These are phyloP conservation scores for Miscanthus lutarioriparius DNA, from an alignment of 176 grass and related monocot species.

Conservation along the genomic window DNA sequence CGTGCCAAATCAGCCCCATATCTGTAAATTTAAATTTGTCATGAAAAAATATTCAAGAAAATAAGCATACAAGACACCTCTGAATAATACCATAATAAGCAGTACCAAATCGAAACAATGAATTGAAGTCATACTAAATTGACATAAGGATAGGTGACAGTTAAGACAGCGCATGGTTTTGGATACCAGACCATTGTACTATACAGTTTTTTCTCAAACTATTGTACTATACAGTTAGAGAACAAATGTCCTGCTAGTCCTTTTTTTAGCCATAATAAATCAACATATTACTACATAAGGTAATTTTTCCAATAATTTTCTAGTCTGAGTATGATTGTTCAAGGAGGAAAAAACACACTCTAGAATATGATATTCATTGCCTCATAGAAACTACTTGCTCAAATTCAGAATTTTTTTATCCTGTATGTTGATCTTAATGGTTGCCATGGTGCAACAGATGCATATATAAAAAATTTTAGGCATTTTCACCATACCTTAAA, in stretches of 20 bases:
- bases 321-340: background rate
- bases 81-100: conserved; percentile 13
- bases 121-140: background rate
- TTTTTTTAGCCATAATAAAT: background rate
- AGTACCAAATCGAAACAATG: background rate
- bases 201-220: background rate
- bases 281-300: background rate
- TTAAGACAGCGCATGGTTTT: background rate
- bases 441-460: background rate
- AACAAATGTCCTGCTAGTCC: background rate
- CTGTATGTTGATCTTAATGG: background rate
- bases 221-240: background rate
- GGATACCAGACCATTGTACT: background rate
- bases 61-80: background rate
- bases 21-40: conserved; percentile 42
- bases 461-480: background rate
- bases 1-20: conserved; percentile 82
- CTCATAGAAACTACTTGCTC: background rate
- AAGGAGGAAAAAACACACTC: background rate
- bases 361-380: background rate
- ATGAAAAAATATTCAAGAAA: conserved; percentile 21
- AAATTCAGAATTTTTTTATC: background rate
- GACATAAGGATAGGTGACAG: background rate
- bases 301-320: background rate
- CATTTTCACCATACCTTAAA: conserved; percentile 57